Percentiles rank a stretch among this genome's conserved stretches.
phyloP scores from a whole-genome alignment of 805 yeast genomes.

The Candida loeiensis region DNA sequence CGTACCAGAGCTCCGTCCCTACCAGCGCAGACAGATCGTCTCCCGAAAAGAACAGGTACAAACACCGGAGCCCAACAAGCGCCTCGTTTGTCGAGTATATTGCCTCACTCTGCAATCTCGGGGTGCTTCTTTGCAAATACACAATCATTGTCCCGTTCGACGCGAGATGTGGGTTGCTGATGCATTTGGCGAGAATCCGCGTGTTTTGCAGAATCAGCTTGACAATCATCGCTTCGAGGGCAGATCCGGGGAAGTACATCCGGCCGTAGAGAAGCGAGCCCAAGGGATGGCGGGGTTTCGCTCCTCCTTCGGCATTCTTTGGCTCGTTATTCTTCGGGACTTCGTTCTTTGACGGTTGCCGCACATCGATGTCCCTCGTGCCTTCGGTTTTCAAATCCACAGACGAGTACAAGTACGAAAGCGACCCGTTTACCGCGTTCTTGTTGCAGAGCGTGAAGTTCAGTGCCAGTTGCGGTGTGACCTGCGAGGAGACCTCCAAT shows the following conservation, averaged over 20 bases:
- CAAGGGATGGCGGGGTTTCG: too few relatives aligned
- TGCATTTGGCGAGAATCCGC: conserved; percentile 70
- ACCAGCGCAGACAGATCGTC: conserved; percentile 55
- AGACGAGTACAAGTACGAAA: conserved; percentile 77
- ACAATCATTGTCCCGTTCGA: conserved; percentile 58
- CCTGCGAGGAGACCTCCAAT: conserved; percentile 64
- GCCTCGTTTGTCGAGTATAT: conserved; percentile 83
- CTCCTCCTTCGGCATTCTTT: neutral
- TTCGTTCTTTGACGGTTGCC: too few relatives aligned
- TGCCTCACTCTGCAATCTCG: conserved; percentile 64
- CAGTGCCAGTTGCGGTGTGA: conserved; percentile 68
- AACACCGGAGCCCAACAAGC: conserved; percentile 72
- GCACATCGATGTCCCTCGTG: conserved; percentile 38
- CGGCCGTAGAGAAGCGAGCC: conserved; percentile 69
- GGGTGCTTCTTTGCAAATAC: conserved; percentile 67
- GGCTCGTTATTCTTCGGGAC: too few relatives aligned
- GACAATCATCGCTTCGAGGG: conserved; percentile 82
- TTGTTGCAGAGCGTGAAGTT: conserved; percentile 66
- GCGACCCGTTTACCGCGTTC: conserved; percentile 69
- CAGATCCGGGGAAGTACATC: conserved; percentile 82
- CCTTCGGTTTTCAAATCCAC: conserved; percentile 51
- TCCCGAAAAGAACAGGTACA: conserved; percentile 56
- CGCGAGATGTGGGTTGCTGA: conserved; percentile 59
- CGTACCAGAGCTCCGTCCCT: conserved; percentile 90
- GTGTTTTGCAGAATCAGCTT: conserved; percentile 55